Conservation (phyloP, 306 rosid genomes). For the Acmispon strigosus region DNA sequence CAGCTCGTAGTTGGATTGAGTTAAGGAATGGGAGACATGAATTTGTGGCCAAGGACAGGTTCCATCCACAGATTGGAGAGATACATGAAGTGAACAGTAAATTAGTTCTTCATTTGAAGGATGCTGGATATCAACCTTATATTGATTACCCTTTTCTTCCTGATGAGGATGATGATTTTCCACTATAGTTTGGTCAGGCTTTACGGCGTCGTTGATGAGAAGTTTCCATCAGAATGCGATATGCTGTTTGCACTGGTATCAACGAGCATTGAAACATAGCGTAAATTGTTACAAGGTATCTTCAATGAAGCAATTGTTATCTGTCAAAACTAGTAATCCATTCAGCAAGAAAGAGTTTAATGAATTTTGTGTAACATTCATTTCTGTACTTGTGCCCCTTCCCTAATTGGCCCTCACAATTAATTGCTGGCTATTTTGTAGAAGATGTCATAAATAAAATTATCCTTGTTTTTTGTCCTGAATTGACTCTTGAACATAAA, state of each 20-base stretch:
- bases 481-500: background rate
- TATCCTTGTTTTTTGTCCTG: background rate
- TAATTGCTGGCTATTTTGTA: background rate
- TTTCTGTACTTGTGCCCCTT: background rate
- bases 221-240: background rate
- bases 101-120: conserved; percentile 42
- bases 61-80: conserved; percentile 39
- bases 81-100: conserved; percentile 33
- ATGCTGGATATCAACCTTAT: conserved; percentile 40
- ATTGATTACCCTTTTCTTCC: conserved; percentile 21
- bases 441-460: conserved; percentile 1
- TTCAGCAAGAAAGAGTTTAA: background rate
- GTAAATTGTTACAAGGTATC: too few relatives aligned
- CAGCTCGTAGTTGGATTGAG: conserved; percentile 57
- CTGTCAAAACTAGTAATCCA: background rate
- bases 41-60: conserved; percentile 48
- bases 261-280: too few relatives aligned
- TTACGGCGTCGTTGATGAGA: background rate
- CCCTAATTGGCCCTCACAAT: background rate
- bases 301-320: background rate
- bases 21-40: conserved; percentile 40
- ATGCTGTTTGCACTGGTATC: background rate
- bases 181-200: background rate
- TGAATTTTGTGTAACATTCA: background rate
- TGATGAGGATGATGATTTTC: conserved; percentile 27